Percentiles rank a stretch among this genome's conserved stretches.
These are phyloP conservation scores for Fusarium sororula DNA, from an alignment of 2,329 filamentous ascomycete genomes.

Conservation along the genomic window DNA sequence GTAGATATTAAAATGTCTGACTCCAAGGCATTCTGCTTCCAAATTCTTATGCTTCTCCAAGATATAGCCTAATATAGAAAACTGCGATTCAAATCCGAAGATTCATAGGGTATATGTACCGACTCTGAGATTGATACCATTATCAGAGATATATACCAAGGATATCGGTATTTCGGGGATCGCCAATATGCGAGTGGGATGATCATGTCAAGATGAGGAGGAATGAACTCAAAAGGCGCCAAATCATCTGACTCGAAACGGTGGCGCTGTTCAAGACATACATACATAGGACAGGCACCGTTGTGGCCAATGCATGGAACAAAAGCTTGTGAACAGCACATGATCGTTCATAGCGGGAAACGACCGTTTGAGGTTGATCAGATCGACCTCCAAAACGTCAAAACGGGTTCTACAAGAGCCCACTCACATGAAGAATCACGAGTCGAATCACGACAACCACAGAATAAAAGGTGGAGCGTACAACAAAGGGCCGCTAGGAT, in stretches of 20 bases:
- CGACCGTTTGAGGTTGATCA: constrained; percentile 14
- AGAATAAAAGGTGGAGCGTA: constrained; percentile 3
- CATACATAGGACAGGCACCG: constrained; percentile 20
- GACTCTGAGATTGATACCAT: neutral
- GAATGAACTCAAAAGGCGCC: neutral
- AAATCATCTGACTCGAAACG: constrained; percentile 36
- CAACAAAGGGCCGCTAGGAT: constrained; percentile 7
- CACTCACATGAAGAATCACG: constrained; percentile 35
- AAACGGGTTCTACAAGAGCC: neutral
- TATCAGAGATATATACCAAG: neutral
- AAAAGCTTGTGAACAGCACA: constrained; percentile 29
- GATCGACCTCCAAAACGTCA: constrained; percentile 1
- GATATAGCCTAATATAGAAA: neutral
- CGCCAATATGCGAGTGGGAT: constrained; percentile 10
- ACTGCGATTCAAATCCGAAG: neutral
- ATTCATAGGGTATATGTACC: neutral
- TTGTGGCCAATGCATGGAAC: constrained; percentile 12
- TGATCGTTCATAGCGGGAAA: constrained; percentile 21
- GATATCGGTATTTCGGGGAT: constrained; percentile 10
- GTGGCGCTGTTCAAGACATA: constrained; percentile 16
- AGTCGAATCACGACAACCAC: constrained; percentile 31
- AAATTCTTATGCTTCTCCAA: neutral
- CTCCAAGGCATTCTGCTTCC: neutral
- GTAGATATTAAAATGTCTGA: neutral
- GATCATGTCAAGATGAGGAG: constrained; percentile 2